phyloP scores from a whole-genome alignment of 2,329 filamentous ascomycete species.

The Aspergillus persii region DNA sequence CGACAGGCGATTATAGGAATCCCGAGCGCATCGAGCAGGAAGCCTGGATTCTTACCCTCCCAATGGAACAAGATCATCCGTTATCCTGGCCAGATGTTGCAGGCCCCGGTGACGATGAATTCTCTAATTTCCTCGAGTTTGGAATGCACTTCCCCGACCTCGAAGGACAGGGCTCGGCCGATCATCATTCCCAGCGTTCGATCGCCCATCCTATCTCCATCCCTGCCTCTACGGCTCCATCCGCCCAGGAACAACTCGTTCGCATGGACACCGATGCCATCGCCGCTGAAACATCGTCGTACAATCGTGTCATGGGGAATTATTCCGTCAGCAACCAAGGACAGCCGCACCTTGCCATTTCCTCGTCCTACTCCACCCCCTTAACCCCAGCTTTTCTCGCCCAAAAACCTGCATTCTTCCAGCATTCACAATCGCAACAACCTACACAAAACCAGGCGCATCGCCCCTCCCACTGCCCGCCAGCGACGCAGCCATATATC shows the following conservation, averaged over 20 bases:
- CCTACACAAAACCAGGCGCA: slow-evolving; percentile 29
- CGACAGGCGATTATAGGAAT: too few relatives aligned
- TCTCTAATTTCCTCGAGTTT: slow-evolving; percentile 50
- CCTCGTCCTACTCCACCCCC: slow-evolving; percentile 29
- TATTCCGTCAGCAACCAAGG: slow-evolving; percentile 33
- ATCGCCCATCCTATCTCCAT: slow-evolving; percentile 30
- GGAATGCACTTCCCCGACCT: slow-evolving; percentile 46
- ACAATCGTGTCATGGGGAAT: slow-evolving; percentile 33
- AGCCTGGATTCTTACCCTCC: not conserved
- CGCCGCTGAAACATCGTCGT: slow-evolving; percentile 24
- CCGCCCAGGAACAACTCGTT: slow-evolving; percentile 23
- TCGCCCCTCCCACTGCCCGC: slow-evolving; percentile 21
- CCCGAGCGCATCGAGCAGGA: not conserved
- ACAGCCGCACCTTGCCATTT: slow-evolving; percentile 24
- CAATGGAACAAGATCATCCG: slow-evolving; percentile 39
- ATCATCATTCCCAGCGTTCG: slow-evolving; percentile 33
- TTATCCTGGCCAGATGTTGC: slow-evolving; percentile 34
- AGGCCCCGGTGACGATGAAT: slow-evolving; percentile 45
- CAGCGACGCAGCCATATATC: slow-evolving; percentile 27
- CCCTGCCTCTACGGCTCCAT: slow-evolving; percentile 28
- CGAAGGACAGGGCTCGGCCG: slow-evolving; percentile 38
- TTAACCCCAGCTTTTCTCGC: slow-evolving; percentile 35
- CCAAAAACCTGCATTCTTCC: slow-evolving; percentile 29
- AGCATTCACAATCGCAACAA: slow-evolving; percentile 24
- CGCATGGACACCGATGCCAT: slow-evolving; percentile 29